phyloP scores from a whole-genome alignment of 2,329 filamentous ascomycete species.

The Aspergillus jensenii region DNA sequence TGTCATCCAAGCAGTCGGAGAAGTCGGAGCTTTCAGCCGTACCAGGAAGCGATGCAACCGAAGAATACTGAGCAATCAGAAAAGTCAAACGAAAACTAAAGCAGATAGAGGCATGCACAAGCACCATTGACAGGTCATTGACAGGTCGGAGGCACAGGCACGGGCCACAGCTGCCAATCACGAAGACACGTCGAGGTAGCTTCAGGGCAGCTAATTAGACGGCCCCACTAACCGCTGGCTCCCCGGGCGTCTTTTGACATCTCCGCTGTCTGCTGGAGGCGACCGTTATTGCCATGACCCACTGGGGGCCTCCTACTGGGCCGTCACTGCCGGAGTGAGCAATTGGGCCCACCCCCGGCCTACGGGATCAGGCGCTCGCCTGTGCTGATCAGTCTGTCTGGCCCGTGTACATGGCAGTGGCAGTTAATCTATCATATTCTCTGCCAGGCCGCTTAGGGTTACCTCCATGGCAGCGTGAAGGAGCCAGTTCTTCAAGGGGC shows the following conservation, averaged over 20 bases:
- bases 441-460: neutral
- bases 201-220: neutral
- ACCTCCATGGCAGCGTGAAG: neutral
- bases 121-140: neutral
- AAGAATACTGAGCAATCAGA: too few relatives aligned
- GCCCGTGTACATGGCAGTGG: neutral
- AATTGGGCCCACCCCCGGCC: neutral
- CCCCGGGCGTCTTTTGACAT: neutral
- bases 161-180: neutral
- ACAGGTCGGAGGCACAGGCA: neutral
- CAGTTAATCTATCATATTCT: neutral
- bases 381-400: neutral
- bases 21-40: too few relatives aligned
- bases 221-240: neutral
- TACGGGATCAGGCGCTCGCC: neutral
- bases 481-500: neutral
- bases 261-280: neutral
- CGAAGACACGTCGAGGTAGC: neutral
- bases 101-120: neutral
- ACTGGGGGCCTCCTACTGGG: too few relatives aligned
- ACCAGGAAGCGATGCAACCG: too few relatives aligned
- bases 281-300: neutral
- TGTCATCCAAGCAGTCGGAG: too few relatives aligned
- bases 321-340: too few relatives aligned
- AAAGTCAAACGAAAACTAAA: neutral